Conservation (phyloP, 176 grass and related monocot genomes). For the Dactylis glomerata region DNA sequence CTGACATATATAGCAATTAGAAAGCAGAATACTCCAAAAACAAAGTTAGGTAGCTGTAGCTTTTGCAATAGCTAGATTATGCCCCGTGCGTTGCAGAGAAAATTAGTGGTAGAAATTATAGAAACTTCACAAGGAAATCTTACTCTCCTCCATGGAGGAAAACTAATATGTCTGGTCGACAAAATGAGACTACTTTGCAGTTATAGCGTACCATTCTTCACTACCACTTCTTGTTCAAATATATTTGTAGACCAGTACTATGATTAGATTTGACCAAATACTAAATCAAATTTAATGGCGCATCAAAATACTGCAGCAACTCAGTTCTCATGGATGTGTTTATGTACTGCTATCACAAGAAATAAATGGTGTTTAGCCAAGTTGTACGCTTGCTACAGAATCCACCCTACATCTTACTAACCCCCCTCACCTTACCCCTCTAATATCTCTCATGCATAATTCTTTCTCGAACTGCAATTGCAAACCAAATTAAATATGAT, state of each 20-base stretch:
- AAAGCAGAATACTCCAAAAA: background rate
- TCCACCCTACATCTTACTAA: background rate
- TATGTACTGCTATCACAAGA: background rate
- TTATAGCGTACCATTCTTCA: too few relatives aligned
- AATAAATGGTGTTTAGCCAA: constrained; percentile 8
- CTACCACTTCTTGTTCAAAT: too few relatives aligned
- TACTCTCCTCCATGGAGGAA: too few relatives aligned
- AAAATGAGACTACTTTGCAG: too few relatives aligned
- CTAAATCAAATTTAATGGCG: too few relatives aligned
- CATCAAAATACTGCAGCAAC: too few relatives aligned
- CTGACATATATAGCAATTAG: background rate
- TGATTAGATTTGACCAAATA: too few relatives aligned
- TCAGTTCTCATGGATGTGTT: background rate
- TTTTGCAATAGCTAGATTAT: background rate
- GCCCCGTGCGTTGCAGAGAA: too few relatives aligned
- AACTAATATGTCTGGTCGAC: too few relatives aligned
- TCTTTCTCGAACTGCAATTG: background rate
- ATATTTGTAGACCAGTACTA: too few relatives aligned
- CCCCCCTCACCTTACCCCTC: background rate
- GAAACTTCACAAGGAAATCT: too few relatives aligned
- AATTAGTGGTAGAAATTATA: too few relatives aligned
- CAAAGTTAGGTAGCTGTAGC: background rate
- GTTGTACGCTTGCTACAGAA: constrained; percentile 14
- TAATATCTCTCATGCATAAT: background rate
- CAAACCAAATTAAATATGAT: background rate